Conservation (phyloP, 2,329 filamentous ascomycete species). For the Akanthomyces dipterigenus region DNA sequence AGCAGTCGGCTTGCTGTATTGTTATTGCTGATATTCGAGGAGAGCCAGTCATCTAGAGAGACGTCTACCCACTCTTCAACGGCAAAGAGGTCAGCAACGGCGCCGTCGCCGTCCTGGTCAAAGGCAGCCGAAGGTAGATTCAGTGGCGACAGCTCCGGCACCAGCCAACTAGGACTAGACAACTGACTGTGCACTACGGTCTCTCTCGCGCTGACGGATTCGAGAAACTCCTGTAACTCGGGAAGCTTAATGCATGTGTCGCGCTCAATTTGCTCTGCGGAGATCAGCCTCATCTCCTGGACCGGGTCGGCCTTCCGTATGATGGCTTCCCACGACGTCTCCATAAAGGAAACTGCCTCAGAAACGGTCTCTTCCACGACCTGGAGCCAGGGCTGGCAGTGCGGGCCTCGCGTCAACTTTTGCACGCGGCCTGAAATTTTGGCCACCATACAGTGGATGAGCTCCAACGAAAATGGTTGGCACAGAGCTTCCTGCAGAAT, state of each 20-base stretch:
- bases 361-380: background rate
- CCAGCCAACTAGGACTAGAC: background rate
- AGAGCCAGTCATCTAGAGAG: slow-evolving; percentile 32
- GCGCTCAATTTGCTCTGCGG: no score
- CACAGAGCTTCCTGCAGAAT: slow-evolving; percentile 22
- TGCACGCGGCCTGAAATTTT: slow-evolving; percentile 36
- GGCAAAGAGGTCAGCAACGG: slow-evolving; percentile 22
- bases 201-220: no score
- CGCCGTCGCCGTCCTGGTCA: background rate
- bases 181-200: no score
- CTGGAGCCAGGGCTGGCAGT: slow-evolving; percentile 10
- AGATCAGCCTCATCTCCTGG: no score
- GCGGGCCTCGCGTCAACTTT: slow-evolving; percentile 28
- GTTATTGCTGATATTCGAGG: slow-evolving; percentile 13
- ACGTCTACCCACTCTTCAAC: slow-evolving; percentile 44
- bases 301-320: no score
- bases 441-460: slow-evolving; percentile 33
- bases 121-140: background rate
- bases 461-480: slow-evolving; percentile 18
- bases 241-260: no score
- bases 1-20: slow-evolving; percentile 23
- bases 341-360: background rate
- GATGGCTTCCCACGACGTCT: background rate
- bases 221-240: no score
- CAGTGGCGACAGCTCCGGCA: background rate